These are phyloP conservation scores for Phaeosphaeriaceae sp. DNA, from an alignment of 2,329 filamentous ascomycete genomes.

Conservation along the genomic window DNA sequence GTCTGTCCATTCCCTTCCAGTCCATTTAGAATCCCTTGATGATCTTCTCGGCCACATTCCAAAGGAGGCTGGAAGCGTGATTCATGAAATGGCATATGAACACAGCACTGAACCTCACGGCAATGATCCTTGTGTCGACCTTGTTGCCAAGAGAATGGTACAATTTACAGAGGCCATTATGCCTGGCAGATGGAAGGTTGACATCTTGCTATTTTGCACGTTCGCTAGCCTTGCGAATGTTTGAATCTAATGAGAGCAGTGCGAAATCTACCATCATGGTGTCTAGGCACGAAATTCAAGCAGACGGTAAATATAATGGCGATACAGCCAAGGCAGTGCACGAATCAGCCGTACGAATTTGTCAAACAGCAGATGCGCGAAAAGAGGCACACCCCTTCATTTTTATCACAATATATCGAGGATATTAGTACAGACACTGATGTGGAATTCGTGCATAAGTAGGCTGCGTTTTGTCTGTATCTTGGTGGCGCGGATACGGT, in stretches of 20 bases:
- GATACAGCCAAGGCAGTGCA: constrained; percentile 33
- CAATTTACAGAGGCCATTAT: constrained; percentile 51
- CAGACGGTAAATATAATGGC: constrained; percentile 26
- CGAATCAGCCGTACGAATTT: constrained; percentile 53
- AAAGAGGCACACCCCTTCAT: constrained; percentile 43
- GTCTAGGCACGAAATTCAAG: constrained; percentile 50
- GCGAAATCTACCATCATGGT: constrained; percentile 53
- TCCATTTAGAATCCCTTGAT: constrained; percentile 23
- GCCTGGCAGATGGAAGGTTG: constrained; percentile 56
- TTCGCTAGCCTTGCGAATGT: not conserved
- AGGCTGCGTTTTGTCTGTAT: constrained; percentile 53
- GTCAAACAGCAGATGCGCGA: constrained; percentile 51
- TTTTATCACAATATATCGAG: constrained; percentile 49
- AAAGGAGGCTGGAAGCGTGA: constrained; percentile 35
- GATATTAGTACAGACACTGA: constrained; percentile 33
- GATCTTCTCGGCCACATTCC: constrained; percentile 29
- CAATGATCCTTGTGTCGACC: constrained; percentile 53
- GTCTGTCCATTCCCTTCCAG: constrained; percentile 4
- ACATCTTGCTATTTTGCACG: constrained; percentile 53
- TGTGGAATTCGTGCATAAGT: constrained; percentile 49
- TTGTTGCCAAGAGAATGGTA: constrained; percentile 50
- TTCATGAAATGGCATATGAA: constrained; percentile 44
- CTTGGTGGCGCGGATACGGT: constrained; percentile 53
- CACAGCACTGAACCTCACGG: constrained; percentile 52
- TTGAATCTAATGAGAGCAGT: constrained; percentile 20